A percentile compares a stretch with the other conserved stretches of the same genome.
These are phyloP conservation scores for Filosporella fistucella DNA, from an alignment of 495 filamentous ascomycete genomes.

Conservation along the genomic window DNA sequence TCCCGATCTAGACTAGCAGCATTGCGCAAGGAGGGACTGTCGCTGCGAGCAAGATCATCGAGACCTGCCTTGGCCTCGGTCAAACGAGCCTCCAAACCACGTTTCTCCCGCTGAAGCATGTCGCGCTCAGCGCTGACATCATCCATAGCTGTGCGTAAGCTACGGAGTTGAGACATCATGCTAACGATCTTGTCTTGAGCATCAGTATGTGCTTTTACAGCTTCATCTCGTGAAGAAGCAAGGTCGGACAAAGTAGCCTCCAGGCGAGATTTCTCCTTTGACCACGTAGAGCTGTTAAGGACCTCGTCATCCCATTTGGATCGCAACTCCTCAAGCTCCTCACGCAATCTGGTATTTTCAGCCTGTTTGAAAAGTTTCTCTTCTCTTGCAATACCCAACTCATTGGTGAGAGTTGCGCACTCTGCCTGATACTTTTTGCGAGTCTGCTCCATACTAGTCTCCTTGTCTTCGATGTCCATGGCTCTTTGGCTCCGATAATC, in stretches of 20 bases:
- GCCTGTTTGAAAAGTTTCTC: constrained; percentile 60
- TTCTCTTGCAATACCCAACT: constrained; percentile 90
- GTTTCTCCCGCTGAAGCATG: constrained; percentile 81
- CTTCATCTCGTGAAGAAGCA: constrained; percentile 85
- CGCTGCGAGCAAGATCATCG: constrained; percentile 84
- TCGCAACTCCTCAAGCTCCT: constrained; percentile 91
- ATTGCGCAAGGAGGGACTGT: constrained; percentile 86
- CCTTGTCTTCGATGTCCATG: constrained; percentile 95
- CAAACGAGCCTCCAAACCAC: constrained; percentile 79
- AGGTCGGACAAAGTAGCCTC: constrained; percentile 90
- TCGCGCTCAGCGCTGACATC: constrained; percentile 85
- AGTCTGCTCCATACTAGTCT: constrained; percentile 94
- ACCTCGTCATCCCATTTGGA: constrained; percentile 99
- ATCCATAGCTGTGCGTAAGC: constrained; percentile 77
- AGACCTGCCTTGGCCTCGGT: constrained; percentile 83
- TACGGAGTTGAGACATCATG: constrained; percentile 86
- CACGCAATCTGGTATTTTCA: constrained; percentile 72
- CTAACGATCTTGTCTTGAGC: constrained; percentile 88
- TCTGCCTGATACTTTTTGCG: constrained; percentile 96
- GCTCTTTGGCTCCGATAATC: constrained; percentile 94
- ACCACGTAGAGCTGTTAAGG: constrained; percentile 95
- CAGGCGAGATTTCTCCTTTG: constrained; percentile 91
- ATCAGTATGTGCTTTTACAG: constrained; percentile 88
- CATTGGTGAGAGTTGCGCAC: constrained; percentile 80
- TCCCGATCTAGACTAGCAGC: constrained; percentile 88